Evolutionary conservation across 306 rosid genomes (phyloP).

Genomic region (Ormosia emarginata): DNA sequence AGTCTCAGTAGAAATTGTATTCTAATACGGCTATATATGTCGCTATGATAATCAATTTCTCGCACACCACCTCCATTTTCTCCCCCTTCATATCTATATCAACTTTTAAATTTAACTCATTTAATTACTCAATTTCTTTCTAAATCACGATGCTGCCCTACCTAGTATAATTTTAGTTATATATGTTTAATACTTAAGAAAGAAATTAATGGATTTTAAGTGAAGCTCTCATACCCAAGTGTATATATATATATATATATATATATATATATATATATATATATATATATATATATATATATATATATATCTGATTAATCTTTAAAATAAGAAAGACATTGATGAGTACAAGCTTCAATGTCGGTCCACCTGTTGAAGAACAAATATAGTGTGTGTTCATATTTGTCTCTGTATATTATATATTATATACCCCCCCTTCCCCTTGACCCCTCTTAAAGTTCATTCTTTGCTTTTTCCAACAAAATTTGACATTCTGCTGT

Average conservation of each 20-base stretch:
- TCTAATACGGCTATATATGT: not conserved
- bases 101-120: not conserved
- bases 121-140: not conserved
- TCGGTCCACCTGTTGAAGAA: not conserved
- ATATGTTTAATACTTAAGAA: not conserved
- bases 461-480: not conserved
- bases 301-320: no score
- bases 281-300: no score
- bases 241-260: not conserved
- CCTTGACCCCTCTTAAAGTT: not conserved
- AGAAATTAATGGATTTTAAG: no score
- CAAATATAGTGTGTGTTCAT: not conserved
- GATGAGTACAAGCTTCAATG: not conserved
- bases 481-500: not conserved
- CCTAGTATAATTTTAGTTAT: not conserved
- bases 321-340: not conserved
- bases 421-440: not conserved
- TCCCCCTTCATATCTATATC: not conserved
- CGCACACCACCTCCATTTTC: not conserved
- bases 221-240: not conserved
- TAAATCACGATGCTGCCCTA: not conserved
- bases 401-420: not conserved
- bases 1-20: not conserved
- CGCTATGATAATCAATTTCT: not conserved
- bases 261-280: no score